Percentiles rank a stretch among this genome's conserved stretches.
Conservation (phyloP, 139 green algal species). For the Haematococcus lacustris region DNA sequence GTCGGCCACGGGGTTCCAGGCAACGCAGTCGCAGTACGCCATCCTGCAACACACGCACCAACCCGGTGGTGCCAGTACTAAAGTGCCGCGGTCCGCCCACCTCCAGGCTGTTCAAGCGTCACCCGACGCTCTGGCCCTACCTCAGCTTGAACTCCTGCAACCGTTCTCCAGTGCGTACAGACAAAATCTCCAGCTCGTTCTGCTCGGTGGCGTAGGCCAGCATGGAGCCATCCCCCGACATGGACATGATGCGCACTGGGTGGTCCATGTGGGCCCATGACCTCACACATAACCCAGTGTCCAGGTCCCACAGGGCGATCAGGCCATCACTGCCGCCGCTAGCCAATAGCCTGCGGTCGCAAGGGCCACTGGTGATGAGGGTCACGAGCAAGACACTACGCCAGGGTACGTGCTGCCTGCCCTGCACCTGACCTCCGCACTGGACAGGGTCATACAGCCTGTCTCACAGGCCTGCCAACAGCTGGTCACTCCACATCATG, state of each 20-base stretch:
- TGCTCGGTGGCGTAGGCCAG: slow-evolving; percentile 26
- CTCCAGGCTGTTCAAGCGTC: neutral
- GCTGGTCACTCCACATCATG: neutral
- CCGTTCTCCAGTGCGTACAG: neutral
- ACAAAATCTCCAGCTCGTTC: slow-evolving; percentile 5
- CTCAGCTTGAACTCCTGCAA: neutral
- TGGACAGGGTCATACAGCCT: neutral
- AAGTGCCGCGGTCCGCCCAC: neutral
- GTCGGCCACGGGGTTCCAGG: slow-evolving; percentile 2
- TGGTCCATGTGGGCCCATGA: slow-evolving; percentile 23
- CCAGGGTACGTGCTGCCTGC: neutral
- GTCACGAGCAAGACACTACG: neutral
- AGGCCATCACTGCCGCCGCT: slow-evolving; percentile 20
- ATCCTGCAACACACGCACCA: neutral
- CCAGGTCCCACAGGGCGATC: slow-evolving; percentile 22
- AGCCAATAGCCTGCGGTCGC: slow-evolving; percentile 9
- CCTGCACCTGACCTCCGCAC: neutral
- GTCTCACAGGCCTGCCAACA: neutral
- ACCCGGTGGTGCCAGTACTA: neutral
- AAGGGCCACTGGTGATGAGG: too few relatives aligned
- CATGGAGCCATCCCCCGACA: slow-evolving; percentile 11
- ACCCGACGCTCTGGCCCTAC: neutral
- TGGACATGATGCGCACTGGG: slow-evolving; percentile 17
- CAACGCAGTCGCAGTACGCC: neutral
- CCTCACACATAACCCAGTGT: slow-evolving; percentile 9